phyloP scores from a whole-genome alignment of 73 alveolate species.

The Paraurostyla sp. region DNA sequence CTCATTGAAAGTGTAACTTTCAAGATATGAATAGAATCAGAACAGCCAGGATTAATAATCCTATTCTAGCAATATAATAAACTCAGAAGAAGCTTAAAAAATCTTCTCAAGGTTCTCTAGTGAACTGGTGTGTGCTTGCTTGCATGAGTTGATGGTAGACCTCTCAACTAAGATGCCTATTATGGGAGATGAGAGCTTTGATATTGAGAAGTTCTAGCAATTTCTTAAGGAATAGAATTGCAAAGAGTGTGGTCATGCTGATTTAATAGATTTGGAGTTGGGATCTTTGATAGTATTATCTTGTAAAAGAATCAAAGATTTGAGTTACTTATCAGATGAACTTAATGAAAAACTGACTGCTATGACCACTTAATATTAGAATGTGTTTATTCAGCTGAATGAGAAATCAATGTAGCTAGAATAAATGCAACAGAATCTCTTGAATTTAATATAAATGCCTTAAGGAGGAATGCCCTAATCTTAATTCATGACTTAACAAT shows the following conservation, averaged over 20 bases:
- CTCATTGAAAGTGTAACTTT: not conserved
- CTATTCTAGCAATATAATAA: not conserved
- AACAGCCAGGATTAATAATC: not conserved
- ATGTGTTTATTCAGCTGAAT: not conserved
- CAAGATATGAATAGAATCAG: not conserved
- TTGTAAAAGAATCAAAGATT: constrained; percentile 56
- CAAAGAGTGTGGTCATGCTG: constrained; percentile 60
- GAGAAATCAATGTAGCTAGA: constrained; percentile 44
- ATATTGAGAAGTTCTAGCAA: constrained; percentile 42
- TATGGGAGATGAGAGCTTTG: constrained; percentile 35
- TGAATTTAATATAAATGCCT: constrained; percentile 21
- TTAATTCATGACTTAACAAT: not conserved
- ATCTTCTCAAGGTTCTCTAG: constrained; percentile 22
- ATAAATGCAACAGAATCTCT: constrained; percentile 14
- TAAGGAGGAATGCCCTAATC: too few species aligned
- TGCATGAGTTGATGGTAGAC: constrained; percentile 53
- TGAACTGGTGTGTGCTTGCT: constrained; percentile 60
- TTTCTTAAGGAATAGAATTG: constrained; percentile 50
- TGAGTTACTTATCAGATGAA: constrained; percentile 16
- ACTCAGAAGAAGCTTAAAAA: not conserved
- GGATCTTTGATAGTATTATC: constrained; percentile 48
- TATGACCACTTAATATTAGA: not conserved
- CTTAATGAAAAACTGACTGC: not conserved
- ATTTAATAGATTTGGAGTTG: constrained; percentile 32
- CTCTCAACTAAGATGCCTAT: constrained; percentile 10